Conservation (phyloP, 305 asterid species). For the Striga hermonthica region DNA sequence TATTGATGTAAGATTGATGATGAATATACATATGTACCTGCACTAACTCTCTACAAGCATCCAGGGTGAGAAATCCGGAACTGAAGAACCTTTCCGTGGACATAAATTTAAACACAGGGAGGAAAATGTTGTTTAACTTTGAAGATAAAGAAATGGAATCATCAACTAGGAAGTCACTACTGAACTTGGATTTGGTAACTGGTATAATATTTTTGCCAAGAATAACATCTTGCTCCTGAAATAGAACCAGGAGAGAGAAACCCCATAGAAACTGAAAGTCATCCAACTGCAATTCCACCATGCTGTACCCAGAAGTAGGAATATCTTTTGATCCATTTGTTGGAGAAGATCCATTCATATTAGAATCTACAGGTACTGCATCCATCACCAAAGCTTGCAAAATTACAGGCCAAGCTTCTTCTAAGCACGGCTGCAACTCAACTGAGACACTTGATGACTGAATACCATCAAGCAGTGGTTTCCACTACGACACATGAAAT, state of each 20-base stretch:
- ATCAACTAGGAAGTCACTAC: constrained; percentile 47
- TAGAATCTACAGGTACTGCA: constrained; percentile 69
- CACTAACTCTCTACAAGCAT: constrained; percentile 71
- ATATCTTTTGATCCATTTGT: constrained; percentile 42
- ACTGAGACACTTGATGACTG: constrained; percentile 75
- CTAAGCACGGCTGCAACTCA: constrained; percentile 78
- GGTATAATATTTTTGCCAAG: constrained; percentile 46
- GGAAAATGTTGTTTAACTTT: constrained; percentile 49
- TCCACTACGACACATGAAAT: constrained; percentile 63
- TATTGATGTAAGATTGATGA: constrained; percentile 21
- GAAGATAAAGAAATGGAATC: constrained; percentile 50
- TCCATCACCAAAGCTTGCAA: constrained; percentile 89
- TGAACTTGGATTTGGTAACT: constrained; percentile 50
- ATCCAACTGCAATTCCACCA: constrained; percentile 72
- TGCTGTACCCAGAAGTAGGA: constrained; percentile 74
- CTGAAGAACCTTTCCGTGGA: constrained; percentile 65
- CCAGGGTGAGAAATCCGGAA: constrained; percentile 69
- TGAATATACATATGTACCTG: constrained; percentile 47
- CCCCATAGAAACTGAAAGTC: constrained; percentile 91
- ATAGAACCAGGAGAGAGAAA: constrained; percentile 67
- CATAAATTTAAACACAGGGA: constrained; percentile 66
- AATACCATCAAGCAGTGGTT: constrained; percentile 96
- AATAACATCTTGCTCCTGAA: constrained; percentile 67
- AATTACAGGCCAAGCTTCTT: constrained; percentile 98
- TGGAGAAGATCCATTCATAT: constrained; percentile 47